These are phyloP conservation scores for Saccharomyces hybrid DNA, from an alignment of 1,139 yeast genomes.

Conservation along the genomic window DNA sequence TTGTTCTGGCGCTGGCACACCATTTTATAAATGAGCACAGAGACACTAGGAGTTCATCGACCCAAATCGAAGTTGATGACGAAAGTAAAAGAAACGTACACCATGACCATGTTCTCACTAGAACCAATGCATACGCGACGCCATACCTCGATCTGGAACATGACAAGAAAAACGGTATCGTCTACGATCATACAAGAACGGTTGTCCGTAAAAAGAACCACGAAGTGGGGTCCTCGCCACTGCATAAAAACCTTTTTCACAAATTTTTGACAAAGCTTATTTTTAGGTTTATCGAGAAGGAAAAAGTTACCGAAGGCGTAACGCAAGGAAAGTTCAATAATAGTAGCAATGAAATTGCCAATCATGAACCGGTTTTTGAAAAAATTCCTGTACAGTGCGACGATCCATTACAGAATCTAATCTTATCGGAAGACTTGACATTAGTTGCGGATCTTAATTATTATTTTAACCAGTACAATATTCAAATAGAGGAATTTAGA, in stretches of 20 bases:
- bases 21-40: constrained; percentile 11
- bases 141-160: constrained; percentile 1
- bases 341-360: background rate
- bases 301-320: background rate
- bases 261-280: constrained; percentile 2
- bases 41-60: constrained; percentile 4
- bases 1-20: constrained; percentile 17
- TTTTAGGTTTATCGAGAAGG: background rate
- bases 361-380: background rate
- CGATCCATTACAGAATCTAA: constrained; percentile 20
- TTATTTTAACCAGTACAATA: constrained; percentile 54
- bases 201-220: background rate
- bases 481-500: constrained; percentile 51
- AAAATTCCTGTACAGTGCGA: constrained; percentile 5
- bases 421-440: constrained; percentile 27
- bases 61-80: background rate
- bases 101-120: background rate
- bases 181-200: constrained; percentile 1
- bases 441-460: constrained; percentile 49
- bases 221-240: background rate
- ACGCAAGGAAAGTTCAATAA: background rate
- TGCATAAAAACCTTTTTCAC: background rate
- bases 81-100: background rate
- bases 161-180: background rate
- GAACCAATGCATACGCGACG: background rate